Evolutionary conservation across 495 filamentous ascomycete genomes (phyloP).

Genomic region (Daldinia decipiens): DNA sequence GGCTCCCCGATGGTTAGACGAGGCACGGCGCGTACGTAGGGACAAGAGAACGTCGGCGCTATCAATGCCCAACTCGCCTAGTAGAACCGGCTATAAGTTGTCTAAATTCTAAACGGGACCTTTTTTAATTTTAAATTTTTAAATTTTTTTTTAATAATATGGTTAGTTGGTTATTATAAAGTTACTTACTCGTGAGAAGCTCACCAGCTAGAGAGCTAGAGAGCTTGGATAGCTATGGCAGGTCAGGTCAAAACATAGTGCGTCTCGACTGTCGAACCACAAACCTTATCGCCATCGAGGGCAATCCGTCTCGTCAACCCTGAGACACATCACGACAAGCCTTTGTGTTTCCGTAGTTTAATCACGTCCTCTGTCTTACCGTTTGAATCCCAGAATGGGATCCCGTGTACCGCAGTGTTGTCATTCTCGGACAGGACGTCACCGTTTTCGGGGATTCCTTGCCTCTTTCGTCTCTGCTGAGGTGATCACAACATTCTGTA

Average conservation of each 20-base stretch:
- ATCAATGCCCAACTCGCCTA: slow-evolving; percentile 19
- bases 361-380: slow-evolving; percentile 44
- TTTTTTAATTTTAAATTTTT: too few relatives aligned
- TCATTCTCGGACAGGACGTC: slow-evolving; percentile 44
- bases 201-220: slow-evolving; percentile 2
- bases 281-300: slow-evolving; percentile 25
- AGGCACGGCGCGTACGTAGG: slow-evolving; percentile 23
- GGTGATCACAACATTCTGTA: slow-evolving; percentile 38
- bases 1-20: slow-evolving; percentile 22
- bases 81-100: slow-evolving; percentile 1
- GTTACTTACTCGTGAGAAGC: slow-evolving; percentile 11
- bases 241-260: slow-evolving; percentile 28
- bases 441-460: slow-evolving; percentile 38
- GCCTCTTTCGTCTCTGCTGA: slow-evolving; percentile 39
- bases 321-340: slow-evolving; percentile 43
- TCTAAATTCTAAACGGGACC: not conserved
- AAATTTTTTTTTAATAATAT: too few relatives aligned
- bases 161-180: slow-evolving; percentile 5
- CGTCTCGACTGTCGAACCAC: slow-evolving; percentile 37
- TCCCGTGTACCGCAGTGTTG: slow-evolving; percentile 30
- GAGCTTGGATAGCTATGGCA: slow-evolving; percentile 10
- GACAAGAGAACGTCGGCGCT: slow-evolving; percentile 7
- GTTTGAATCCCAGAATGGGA: slow-evolving; percentile 34
- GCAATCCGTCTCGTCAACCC: slow-evolving; percentile 32
- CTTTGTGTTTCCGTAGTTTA: slow-evolving; percentile 42